A percentile compares a stretch with the other conserved stretches of the same genome.
phyloP scores from a whole-genome alignment of 1,139 yeast species.

The Scheffersomyces parashehatae region DNA sequence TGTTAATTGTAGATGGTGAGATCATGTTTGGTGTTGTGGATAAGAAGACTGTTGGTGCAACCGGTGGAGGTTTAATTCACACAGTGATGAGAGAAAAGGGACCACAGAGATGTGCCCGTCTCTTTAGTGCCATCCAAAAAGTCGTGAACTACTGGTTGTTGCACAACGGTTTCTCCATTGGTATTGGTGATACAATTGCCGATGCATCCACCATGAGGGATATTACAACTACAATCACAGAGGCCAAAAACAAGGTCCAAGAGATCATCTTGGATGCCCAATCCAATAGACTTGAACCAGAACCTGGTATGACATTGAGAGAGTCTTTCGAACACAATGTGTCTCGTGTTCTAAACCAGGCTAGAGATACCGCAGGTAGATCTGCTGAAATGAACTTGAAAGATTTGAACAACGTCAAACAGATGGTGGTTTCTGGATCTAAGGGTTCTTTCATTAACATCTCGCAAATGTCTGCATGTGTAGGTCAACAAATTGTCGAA shows the following conservation, averaged over 20 bases:
- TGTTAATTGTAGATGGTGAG: conserved; percentile 90
- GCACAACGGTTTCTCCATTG: conserved; percentile 96
- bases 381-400: conserved; percentile 96
- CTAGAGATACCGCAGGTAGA: conserved; percentile 99
- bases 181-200: conserved; percentile 99
- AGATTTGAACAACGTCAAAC: conserved; percentile 93
- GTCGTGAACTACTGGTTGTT: conserved; percentile 95
- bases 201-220: conserved; percentile 95
- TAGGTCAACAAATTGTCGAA: conserved; percentile 98
- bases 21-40: conserved; percentile 97
- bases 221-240: conserved; percentile 88
- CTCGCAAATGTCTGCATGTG: conserved; percentile 99
- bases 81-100: conserved; percentile 98
- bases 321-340: conserved; percentile 98
- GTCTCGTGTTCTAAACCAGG: conserved; percentile 91
- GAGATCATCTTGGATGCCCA: conserved; percentile 93
- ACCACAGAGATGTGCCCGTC: conserved; percentile 81
- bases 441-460: conserved; percentile 98
- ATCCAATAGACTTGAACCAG: conserved; percentile 81
- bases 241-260: conserved; percentile 90
- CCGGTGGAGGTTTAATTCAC: conserved; percentile 97
- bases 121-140: conserved; percentile 91
- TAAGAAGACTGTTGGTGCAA: conserved; percentile 97
- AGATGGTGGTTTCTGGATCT: conserved; percentile 99
- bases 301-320: conserved; percentile 99